Percentiles rank a stretch among this genome's conserved stretches.
Evolutionary conservation across 108 stramenopile species (phyloP).

Genomic region (Cyclotella cryptica): DNA sequence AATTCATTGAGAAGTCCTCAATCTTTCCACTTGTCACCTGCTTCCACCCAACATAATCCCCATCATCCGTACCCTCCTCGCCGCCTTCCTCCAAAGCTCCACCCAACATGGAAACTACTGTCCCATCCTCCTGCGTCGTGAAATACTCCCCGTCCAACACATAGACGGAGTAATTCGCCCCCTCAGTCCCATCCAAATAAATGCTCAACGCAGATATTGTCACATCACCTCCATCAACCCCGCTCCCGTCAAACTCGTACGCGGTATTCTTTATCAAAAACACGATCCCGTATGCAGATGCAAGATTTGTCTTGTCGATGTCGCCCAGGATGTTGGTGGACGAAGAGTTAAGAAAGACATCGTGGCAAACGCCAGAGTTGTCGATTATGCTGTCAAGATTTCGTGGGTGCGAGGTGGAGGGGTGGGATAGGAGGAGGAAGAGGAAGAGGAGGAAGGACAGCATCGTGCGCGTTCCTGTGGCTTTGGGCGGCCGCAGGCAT

Average conservation of each 20-base stretch:
- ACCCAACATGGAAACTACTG: neutral
- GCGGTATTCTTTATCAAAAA: neutral
- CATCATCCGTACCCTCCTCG: neutral
- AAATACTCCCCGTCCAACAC: conserved; percentile 5
- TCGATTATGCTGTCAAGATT: conserved; percentile 1
- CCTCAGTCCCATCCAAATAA: conserved; percentile 10
- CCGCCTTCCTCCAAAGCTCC: neutral
- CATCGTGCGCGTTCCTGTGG: too few relatives aligned
- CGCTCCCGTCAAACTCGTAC: neutral
- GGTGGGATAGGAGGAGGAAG: neutral
- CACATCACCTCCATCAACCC: neutral
- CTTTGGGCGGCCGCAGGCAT: too few relatives aligned
- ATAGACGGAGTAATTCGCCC: conserved; percentile 13
- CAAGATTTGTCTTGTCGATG: neutral
- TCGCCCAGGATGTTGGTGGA: neutral
- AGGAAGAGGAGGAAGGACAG: neutral
- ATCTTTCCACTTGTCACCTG: neutral
- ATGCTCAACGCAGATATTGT: neutral
- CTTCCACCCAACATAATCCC: neutral
- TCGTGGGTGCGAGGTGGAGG: neutral
- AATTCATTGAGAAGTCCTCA: conserved; percentile 5
- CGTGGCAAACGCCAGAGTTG: neutral
- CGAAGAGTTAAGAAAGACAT: conserved; percentile 3
- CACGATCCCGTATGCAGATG: conserved; percentile 1
- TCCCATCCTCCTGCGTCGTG: neutral